Evolutionary conservation across 2,329 filamentous ascomycete genomes (phyloP).

Genomic region (Phialemoniopsis sp.): DNA sequence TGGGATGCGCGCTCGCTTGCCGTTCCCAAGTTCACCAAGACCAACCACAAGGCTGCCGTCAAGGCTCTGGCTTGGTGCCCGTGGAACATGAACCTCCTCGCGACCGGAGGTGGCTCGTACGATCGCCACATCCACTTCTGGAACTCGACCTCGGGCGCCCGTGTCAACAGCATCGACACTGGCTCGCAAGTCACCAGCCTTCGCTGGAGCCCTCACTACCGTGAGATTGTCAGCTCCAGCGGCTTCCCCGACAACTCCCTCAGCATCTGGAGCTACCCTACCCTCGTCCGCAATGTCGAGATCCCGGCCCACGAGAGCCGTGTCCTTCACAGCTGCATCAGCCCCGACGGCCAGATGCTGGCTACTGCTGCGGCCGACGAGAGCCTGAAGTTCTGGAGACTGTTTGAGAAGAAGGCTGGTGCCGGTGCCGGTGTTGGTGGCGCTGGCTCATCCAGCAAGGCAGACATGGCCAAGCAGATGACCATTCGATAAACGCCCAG

Average conservation of each 20-base stretch:
- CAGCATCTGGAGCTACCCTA: conserved; percentile 98
- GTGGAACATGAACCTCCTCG: conserved; percentile 96
- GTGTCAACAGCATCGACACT: conserved; percentile 98
- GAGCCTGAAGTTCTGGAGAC: conserved; percentile 99
- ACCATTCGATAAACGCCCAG: conserved; percentile 66
- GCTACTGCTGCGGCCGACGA: conserved; percentile 95
- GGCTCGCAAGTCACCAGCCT: conserved; percentile 96
- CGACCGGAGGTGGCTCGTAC: conserved; percentile 92
- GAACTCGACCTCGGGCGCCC: conserved; percentile 96
- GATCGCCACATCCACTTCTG: conserved; percentile 99
- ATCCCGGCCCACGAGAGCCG: conserved; percentile 96
- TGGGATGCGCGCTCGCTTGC: conserved; percentile 94
- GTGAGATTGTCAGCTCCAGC: conserved; percentile 95
- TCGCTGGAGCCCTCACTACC: conserved; percentile 94
- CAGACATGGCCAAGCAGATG: conserved; percentile 90
- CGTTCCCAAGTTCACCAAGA: conserved; percentile 98
- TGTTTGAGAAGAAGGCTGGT: conserved; percentile 97
- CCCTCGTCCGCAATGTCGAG: conserved; percentile 89
- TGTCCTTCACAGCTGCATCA: conserved; percentile 93
- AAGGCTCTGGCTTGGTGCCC: conserved; percentile 99
- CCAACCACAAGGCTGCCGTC: conserved; percentile 97
- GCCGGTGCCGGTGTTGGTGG: conserved; percentile 59
- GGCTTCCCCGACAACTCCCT: conserved; percentile 99
- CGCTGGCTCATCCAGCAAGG: conserved; percentile 70
- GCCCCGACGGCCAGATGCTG: conserved; percentile 96